A percentile compares a stretch with the other conserved stretches of the same genome.
Evolutionary conservation across 75 land plant species (phyloP).

Genomic region (Picea sitchensis): DNA sequence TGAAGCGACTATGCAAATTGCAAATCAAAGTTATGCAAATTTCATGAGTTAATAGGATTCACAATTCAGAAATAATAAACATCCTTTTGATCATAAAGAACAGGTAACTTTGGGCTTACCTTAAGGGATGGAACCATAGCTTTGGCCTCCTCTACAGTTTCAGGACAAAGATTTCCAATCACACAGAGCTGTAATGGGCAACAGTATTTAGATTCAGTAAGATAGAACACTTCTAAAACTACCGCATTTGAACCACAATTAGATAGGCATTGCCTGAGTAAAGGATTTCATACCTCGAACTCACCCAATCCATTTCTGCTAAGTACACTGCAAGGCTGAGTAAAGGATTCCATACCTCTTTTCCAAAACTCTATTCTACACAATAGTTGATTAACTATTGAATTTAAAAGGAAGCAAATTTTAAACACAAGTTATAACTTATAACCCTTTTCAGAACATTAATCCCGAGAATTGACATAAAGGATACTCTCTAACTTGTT

Average conservation of each 20-base stretch:
- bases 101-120: constrained; percentile 25
- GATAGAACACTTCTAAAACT: not conserved
- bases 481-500: constrained; percentile 99
- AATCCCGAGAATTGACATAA: not conserved
- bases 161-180: constrained; percentile 92
- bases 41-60: not conserved
- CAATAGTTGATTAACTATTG: not conserved
- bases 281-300: constrained; percentile 63
- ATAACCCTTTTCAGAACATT: not conserved
- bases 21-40: too few species aligned
- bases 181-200: constrained; percentile 69
- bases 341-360: constrained; percentile 31
- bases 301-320: constrained; percentile 77
- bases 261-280: not conserved
- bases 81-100: not conserved
- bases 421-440: not conserved
- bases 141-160: constrained; percentile 88
- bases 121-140: constrained; percentile 88
- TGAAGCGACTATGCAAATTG: too few species aligned
- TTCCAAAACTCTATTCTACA: not conserved
- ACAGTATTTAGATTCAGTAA: not conserved
- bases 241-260: not conserved
- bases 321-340: constrained; percentile 53
- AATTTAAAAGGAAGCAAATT: not conserved
- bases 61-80: not conserved